Evolutionary conservation across 345 rosid species (phyloP), one percentile per base, ranked within the genome.

Genomic region (Microthlaspi erraticum): DNA sequence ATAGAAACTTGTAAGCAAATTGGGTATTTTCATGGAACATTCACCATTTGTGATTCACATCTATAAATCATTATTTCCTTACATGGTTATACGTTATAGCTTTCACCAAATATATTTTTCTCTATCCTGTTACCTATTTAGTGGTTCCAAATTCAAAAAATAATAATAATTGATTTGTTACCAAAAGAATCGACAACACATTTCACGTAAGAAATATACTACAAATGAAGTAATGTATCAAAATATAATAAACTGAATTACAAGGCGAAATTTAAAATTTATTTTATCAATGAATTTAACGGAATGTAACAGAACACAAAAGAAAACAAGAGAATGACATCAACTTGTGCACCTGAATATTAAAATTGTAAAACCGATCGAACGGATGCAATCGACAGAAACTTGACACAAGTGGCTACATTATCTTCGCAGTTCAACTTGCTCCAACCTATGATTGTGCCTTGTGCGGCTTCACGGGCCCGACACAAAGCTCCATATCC

Each of bases 391-490:
- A 55, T 13, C 2, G 20, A 43, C 43, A 31, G 42, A 54, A 44
- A 38, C 8, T 49, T 12, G 1, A 61, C 1, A 62, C 73, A 72
- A 44, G 70, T 72, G 57, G 76, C 57, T 34, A 8, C 2, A 20
- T 62, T 7, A 62, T 53, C 26, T 71, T 51, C 5, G 46, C 54
- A 7, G 48, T 8, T 63, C 70, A 63, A 62, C 70, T 72, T 72
- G 76, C 41, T 54, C 11, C 49, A 34, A 54, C 34, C 46, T 11
- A 36, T 44, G 33, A 55, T 54, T 44, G 57, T 34, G 76, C 49
- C 43, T 54, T 44, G 57, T 34, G 76, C 49, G 63, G 70, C 44
- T 63, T 5, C 45, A 10, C 42, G 68, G 57, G 19, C 48, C 76
- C 63, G 53, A 56, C 63, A 62, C 64, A 10, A 32, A 19, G 1